Evolutionary conservation across 495 filamentous ascomycete genomes (phyloP), one percentile per base, ranked within the genome.

Genomic region (Penicillium lagena): DNA sequence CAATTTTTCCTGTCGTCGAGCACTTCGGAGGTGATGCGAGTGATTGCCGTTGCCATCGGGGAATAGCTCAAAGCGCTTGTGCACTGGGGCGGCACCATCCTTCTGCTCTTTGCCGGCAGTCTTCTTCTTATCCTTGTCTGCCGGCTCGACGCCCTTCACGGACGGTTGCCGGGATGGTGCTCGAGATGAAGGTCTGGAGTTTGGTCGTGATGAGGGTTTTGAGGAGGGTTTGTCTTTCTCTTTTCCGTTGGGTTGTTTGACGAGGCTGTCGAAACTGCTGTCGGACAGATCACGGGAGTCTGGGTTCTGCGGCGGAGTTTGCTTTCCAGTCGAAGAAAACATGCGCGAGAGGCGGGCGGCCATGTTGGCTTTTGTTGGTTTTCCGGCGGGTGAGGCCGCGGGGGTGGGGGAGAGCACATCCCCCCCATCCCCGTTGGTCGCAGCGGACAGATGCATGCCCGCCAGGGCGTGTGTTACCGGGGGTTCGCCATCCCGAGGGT

Each of bases 1-100:
- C 45, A 98, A 71, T 61, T 96, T 98, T 68, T 98, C 91, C 63
- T 98, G 91, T 38, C 93, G 79, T 60, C 89, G 88, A 40, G 84
- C 82, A 47, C 83, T 86, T 58, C 87, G 91, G 12, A 98, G 79
- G 51, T 88, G 76, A 60, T 98, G 93, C 46, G 86, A 81, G 56
- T 98, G 93, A 8, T 80, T 77, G 39, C 55, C 58, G 12, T 47
- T 34, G 54, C 85, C 85, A 49, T 87, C 79, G 4, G 73, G 61
- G 32, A 73, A 60, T 13, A 73, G 45, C 56, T 80, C 78, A 56
- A 85, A 88, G 12, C 85, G 78, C 52, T 72, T 76, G 36, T 74
- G 72, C 12, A 52, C 52, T 6, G 52, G 50, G 0, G 62, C 53
- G 7, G 49, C 52, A 31, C 76, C 72, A 53, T 74, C 75, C 17